phyloP scores from a whole-genome alignment of 257 asterid genomes.

The Lantana camara region DNA sequence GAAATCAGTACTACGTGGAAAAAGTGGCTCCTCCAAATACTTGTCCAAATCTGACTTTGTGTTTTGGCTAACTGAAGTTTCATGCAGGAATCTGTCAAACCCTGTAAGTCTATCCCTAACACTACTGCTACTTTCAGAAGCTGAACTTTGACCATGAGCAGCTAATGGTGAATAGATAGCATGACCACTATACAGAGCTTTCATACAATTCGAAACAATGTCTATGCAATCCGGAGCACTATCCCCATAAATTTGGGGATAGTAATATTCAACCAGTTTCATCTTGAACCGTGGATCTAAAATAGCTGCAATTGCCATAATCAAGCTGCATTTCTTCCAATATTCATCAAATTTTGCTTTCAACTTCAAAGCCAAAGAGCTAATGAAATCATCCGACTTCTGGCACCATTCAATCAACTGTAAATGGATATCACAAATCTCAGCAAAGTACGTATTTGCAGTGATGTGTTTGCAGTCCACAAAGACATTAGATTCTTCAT shows the following conservation, averaged over 20 bases:
- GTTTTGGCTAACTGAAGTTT: constrained; percentile 60
- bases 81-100: constrained; percentile 70
- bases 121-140: constrained; percentile 50
- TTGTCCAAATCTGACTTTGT: constrained; percentile 83
- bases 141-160: constrained; percentile 52
- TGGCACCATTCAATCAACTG: constrained; percentile 92
- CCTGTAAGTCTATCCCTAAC: constrained; percentile 69
- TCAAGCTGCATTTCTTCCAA: constrained; percentile 98
- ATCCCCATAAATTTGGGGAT: constrained; percentile 76
- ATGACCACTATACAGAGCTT: constrained; percentile 82
- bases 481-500: constrained; percentile 72
- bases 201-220: constrained; percentile 85
- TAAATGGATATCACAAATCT: constrained; percentile 89
- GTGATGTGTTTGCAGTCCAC: constrained; percentile 68
- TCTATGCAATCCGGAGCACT: constrained; percentile 64
- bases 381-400: constrained; percentile 76
- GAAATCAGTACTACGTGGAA: constrained; percentile 76
- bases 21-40: constrained; percentile 84
- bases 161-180: constrained; percentile 66
- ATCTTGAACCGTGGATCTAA: constrained; percentile 89
- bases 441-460: constrained; percentile 74
- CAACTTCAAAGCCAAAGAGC: constrained; percentile 80
- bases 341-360: constrained; percentile 84
- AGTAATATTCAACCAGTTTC: constrained; percentile 86
- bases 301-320: constrained; percentile 93